phyloP scores from a whole-genome alignment of 306 rosid species.

The Cicer chorassanicum region DNA sequence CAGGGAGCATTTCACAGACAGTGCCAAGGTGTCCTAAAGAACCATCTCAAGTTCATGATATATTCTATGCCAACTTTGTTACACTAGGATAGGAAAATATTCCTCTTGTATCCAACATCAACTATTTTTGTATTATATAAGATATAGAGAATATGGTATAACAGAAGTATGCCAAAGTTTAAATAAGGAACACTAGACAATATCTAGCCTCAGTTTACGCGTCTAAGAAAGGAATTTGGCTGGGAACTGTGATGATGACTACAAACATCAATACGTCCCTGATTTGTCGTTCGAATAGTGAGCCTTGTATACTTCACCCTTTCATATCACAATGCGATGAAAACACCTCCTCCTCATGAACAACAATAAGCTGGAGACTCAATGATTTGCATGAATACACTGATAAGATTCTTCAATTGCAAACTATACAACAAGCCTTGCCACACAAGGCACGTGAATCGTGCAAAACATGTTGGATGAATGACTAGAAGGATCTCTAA shows the following conservation, averaged over 20 bases:
- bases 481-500: slow-evolving; percentile 41
- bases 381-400: slow-evolving; percentile 37
- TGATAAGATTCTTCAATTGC: slow-evolving; percentile 42
- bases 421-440: slow-evolving; percentile 35
- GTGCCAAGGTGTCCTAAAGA: slow-evolving; percentile 27
- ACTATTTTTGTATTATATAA: slow-evolving; percentile 11
- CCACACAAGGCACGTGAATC: slow-evolving; percentile 35
- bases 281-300: slow-evolving; percentile 40
- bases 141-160: slow-evolving; percentile 29
- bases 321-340: slow-evolving; percentile 27
- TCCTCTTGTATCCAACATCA: slow-evolving; percentile 43
- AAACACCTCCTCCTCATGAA: slow-evolving; percentile 30
- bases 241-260: not conserved
- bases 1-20: slow-evolving; percentile 42
- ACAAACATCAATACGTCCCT: slow-evolving; percentile 29
- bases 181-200: not conserved
- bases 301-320: slow-evolving; percentile 43
- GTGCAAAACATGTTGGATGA: slow-evolving; percentile 30
- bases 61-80: slow-evolving; percentile 42
- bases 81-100: slow-evolving; percentile 42
- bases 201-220: slow-evolving; percentile 9
- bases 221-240: slow-evolving; percentile 3
- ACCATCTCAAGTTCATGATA: slow-evolving; percentile 13
- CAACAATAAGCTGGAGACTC: slow-evolving; percentile 34
- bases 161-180: not conserved